Conservation (phyloP, 352 stramenopile genomes). For the Blastocystis sp. region DNA sequence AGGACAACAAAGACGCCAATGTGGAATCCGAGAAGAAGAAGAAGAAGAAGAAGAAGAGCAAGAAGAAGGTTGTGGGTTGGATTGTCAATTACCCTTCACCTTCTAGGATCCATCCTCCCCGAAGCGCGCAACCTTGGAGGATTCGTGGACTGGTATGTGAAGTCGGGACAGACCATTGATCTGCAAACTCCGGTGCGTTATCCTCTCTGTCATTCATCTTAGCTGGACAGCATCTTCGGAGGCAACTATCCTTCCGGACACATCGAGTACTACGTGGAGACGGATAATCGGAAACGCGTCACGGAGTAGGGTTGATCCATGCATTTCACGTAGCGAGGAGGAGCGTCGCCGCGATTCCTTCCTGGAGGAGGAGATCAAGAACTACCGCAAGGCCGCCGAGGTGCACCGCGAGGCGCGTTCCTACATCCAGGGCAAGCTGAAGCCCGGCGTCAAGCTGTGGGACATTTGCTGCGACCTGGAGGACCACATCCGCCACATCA, state of each 20-base stretch:
- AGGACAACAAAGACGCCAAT: slow-evolving; percentile 1
- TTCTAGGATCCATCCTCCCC: neutral
- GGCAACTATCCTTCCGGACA: slow-evolving; percentile 52
- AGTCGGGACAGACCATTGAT: slow-evolving; percentile 83
- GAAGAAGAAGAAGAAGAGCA: slow-evolving; percentile 42
- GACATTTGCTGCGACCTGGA: slow-evolving; percentile 88
- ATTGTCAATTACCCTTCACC: neutral
- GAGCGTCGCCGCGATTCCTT: slow-evolving; percentile 60
- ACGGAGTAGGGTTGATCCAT: slow-evolving; percentile 8
- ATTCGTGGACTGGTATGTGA: slow-evolving; percentile 59
- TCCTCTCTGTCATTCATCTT: slow-evolving; percentile 58
- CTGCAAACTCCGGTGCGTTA: slow-evolving; percentile 79
- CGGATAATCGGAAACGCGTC: slow-evolving; percentile 45
- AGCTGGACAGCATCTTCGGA: slow-evolving; percentile 8
- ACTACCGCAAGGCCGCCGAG: slow-evolving; percentile 81
- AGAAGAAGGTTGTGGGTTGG: neutral
- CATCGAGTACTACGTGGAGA: slow-evolving; percentile 59
- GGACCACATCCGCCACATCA: slow-evolving; percentile 85
- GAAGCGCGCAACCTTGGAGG: slow-evolving; percentile 1
- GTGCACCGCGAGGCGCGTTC: slow-evolving; percentile 79
- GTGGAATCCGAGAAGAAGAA: slow-evolving; percentile 39
- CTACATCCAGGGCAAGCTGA: slow-evolving; percentile 85
- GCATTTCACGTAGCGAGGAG: slow-evolving; percentile 30
- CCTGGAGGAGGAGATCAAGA: slow-evolving; percentile 81
- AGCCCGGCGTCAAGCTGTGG: slow-evolving; percentile 84